Conservation (phyloP, 2,329 filamentous ascomycete species). For the Botrytis fabae region DNA sequence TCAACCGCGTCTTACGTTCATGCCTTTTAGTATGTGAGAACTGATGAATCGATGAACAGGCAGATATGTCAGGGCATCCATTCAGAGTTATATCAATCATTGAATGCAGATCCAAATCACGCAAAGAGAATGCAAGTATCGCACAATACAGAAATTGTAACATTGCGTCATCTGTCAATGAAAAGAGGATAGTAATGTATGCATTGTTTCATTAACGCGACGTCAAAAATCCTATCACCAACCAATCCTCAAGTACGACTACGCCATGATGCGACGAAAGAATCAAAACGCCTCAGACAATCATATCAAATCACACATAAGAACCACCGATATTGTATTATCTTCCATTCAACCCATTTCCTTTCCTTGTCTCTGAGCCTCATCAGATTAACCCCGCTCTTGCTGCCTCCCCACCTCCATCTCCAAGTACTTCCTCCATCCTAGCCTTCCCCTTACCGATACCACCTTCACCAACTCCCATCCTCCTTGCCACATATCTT, state of each 20-base stretch:
- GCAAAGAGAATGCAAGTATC: not conserved
- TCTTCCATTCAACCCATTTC: not conserved
- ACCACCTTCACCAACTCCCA: constrained; percentile 88
- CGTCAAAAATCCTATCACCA: not conserved
- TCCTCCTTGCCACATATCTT: constrained; percentile 88
- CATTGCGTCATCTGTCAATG: not conserved
- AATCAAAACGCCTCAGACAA: constrained; percentile 1
- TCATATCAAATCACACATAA: not conserved
- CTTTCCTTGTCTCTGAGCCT: not conserved
- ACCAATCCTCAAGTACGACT: not conserved
- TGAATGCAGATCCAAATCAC: not conserved
- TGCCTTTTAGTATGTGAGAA: not conserved
- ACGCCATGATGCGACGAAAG: not conserved
- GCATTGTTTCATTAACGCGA: not conserved
- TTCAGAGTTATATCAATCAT: not conserved
- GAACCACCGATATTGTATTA: not conserved
- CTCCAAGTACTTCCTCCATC: constrained; percentile 56
- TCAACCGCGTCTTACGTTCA: not conserved
- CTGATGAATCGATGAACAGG: not conserved
- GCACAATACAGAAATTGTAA: not conserved
- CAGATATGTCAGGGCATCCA: not conserved
- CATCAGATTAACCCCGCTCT: constrained; percentile 51
- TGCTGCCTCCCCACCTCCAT: constrained; percentile 60
- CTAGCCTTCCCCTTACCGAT: constrained; percentile 62
- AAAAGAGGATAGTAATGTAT: not conserved